Percentiles rank a stretch among this genome's conserved stretches.
These are phyloP conservation scores for slime mould (Dictyostelium discoideum) DNA, from an alignment of 78 protist species.

Conservation along the genomic window DNA sequence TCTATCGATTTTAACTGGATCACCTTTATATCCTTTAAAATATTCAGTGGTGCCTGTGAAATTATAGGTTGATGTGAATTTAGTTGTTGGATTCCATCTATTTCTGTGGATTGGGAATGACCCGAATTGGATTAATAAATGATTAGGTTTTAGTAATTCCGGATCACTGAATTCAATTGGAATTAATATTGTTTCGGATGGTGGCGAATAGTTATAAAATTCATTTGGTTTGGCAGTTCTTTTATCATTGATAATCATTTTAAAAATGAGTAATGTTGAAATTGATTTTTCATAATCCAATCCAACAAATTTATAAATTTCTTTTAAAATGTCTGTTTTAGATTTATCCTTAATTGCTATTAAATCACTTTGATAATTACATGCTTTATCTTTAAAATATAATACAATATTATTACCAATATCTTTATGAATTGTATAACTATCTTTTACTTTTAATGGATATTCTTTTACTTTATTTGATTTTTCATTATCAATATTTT, in stretches of 20 bases:
- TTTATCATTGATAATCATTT: background rate
- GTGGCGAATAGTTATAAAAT: background rate
- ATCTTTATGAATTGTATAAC: background rate
- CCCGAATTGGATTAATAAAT: background rate
- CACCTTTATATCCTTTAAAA: background rate
- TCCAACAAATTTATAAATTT: background rate
- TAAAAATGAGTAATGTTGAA: background rate
- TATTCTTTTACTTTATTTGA: background rate
- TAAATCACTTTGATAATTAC: slow-evolving; percentile 19
- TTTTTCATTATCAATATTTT: background rate
- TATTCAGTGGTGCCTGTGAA: background rate
- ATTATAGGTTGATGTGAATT: background rate
- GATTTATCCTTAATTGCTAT: background rate
- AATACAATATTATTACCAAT: slow-evolving; percentile 10
- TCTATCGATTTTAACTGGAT: background rate
- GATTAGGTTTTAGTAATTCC: background rate
- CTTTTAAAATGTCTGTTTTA: background rate
- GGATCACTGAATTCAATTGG: background rate
- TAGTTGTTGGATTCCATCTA: background rate
- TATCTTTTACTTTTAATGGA: slow-evolving; percentile 17
- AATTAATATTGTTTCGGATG: background rate
- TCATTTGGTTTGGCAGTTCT: background rate
- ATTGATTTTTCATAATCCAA: background rate
- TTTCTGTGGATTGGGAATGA: background rate
- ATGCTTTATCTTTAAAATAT: slow-evolving; percentile 24